Conservation (phyloP, 2,329 filamentous ascomycete genomes). For the Drechslera avenae region DNA sequence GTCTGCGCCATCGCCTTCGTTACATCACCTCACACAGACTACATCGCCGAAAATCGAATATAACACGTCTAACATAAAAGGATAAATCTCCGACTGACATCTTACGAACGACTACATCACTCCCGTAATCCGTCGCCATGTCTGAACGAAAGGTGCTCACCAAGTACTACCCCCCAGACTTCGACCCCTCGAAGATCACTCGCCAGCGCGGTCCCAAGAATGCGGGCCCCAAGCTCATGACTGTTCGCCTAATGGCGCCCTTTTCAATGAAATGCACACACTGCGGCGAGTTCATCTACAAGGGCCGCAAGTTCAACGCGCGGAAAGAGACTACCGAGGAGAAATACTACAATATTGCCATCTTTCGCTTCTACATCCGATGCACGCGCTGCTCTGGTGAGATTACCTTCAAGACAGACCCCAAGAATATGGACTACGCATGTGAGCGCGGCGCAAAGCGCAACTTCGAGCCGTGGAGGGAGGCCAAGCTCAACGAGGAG, state of each 20-base stretch:
- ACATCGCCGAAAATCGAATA: neutral
- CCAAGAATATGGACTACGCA: slow-evolving; percentile 90
- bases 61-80: neutral
- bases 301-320: slow-evolving; percentile 93
- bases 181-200: slow-evolving; percentile 81
- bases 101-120: neutral
- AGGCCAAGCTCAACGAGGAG: slow-evolving; percentile 70
- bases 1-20: neutral
- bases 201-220: slow-evolving; percentile 72
- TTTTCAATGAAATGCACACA: slow-evolving; percentile 77
- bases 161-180: slow-evolving; percentile 75
- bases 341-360: slow-evolving; percentile 84
- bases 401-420: slow-evolving; percentile 93
- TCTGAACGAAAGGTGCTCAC: slow-evolving; percentile 82
- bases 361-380: slow-evolving; percentile 85
- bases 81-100: no score
- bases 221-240: slow-evolving; percentile 79
- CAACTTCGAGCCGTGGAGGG: slow-evolving; percentile 91
- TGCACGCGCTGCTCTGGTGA: slow-evolving; percentile 86
- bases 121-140: slow-evolving; percentile 60
- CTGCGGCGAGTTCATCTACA: slow-evolving; percentile 84
- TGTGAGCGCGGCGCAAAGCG: slow-evolving; percentile 82
- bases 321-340: slow-evolving; percentile 91
- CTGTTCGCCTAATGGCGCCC: slow-evolving; percentile 87
- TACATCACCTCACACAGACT: neutral